Conservation (phyloP, 768 basidiomycete genomes). For the Aureoboletus auriporus region DNA sequence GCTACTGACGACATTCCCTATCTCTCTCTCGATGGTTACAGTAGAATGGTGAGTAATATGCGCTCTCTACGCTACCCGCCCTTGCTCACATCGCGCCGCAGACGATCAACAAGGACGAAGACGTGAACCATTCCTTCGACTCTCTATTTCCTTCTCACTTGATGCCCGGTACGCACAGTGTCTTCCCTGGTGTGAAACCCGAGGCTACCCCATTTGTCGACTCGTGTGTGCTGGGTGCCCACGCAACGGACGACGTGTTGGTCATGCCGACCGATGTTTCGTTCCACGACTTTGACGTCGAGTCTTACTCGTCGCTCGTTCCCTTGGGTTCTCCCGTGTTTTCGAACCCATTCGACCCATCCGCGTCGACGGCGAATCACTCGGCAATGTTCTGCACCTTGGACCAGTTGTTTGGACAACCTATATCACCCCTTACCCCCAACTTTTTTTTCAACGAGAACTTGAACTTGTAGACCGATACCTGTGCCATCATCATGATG, state of each 20-base stretch:
- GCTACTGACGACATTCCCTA: constrained; percentile 34
- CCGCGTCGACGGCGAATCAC: not conserved
- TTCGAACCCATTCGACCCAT: constrained; percentile 26
- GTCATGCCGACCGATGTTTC: constrained; percentile 5
- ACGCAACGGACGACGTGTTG: constrained; percentile 1
- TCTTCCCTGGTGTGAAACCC: constrained; percentile 30
- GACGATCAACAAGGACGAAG: constrained; percentile 2
- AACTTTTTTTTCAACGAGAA: constrained; percentile 5
- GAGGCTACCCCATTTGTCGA: constrained; percentile 26
- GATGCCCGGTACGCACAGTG: constrained; percentile 16
- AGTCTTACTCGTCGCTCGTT: constrained; percentile 4
- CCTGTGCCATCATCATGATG: not conserved
- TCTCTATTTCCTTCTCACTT: constrained; percentile 19
- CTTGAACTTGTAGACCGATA: constrained; percentile 14
- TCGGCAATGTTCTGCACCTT: constrained; percentile 17
- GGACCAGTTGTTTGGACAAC: constrained; percentile 30
- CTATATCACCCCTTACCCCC: constrained; percentile 22
- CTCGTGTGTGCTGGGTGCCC: constrained; percentile 21
- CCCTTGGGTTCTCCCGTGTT: constrained; percentile 28
- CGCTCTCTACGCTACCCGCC: not conserved
- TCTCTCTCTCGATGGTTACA: constrained; percentile 26
- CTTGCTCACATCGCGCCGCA: constrained; percentile 15
- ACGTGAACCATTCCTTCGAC: not conserved
- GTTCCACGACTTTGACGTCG: constrained; percentile 8
- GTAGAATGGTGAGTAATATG: constrained; percentile 16